Evolutionary conservation across 169 alveolate genomes (phyloP), one percentile per base, ranked within the genome.

Genomic region (Plasmodium malariae): DNA sequence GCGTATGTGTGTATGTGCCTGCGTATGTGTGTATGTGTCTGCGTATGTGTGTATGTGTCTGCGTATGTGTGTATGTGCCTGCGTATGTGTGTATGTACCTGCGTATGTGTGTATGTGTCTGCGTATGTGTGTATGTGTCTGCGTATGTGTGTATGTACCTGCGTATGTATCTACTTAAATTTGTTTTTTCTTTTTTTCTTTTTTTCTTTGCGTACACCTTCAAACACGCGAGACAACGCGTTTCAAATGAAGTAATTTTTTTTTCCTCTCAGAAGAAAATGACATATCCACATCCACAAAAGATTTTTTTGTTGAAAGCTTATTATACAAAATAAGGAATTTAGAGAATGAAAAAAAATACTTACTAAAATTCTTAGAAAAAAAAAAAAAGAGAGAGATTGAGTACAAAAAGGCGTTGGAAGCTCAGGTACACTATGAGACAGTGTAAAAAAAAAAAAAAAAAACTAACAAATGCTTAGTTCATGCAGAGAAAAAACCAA

Each of bases 401-500:
- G 90, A 80, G 21, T 80, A 80, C 36, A 48, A 37, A 60, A 63
- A 80, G 67, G 80, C 83, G 7, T 32, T 80, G 6, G 85, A 67
- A 59, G 51, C 90, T 21, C 85, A 80, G 83, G 90, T 80, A 80
- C n/a, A n/a, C n/a, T n/a, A n/a, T n/a, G n/a, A n/a, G n/a, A n/a
- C n/a, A 59, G 32, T 24, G 40, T 34, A 36, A 37, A 45, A 48
- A 59, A 30, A 74, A 40, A 34, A 40, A 24, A 48, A 11, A 40
- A 30, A 21, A 72, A 0, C 19, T 14, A 24, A 32, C n/a, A 37
- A 51, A 14, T 26, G 24, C 34, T 60, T 12, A 51, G 49, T n/a
- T n/a, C n/a, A n/a, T n/a, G n/a, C n/a, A 49, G n/a, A 74, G 36
- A 34, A 11, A 37, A 3, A 65, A 36, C 11, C 6, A 28, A 60